These are phyloP conservation scores for Lentinula guzmanii DNA, from an alignment of 768 basidiomycete genomes.

Conservation along the genomic window DNA sequence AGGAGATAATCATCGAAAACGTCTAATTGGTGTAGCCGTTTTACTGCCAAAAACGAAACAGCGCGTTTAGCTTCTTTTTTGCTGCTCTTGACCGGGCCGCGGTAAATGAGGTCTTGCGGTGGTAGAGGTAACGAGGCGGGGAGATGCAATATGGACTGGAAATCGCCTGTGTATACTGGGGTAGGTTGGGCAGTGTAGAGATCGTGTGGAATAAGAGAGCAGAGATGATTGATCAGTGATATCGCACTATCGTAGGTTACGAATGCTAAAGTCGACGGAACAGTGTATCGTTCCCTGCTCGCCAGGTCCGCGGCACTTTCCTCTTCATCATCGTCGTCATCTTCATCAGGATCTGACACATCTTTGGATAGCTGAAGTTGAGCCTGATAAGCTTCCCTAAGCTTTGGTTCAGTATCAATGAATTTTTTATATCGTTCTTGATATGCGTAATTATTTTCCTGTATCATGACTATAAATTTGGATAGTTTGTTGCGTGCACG, in stretches of 20 bases:
- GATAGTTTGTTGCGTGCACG: conserved; percentile 74
- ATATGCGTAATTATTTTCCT: conserved; percentile 49
- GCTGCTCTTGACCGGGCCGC: conserved; percentile 54
- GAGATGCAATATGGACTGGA: conserved; percentile 49
- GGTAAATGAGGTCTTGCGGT: conserved; percentile 43
- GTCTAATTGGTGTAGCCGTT: conserved; percentile 57
- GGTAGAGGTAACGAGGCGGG: conserved; percentile 64
- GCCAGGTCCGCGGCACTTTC: conserved; percentile 50
- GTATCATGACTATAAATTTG: conserved; percentile 78
- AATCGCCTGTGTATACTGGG: conserved; percentile 61
- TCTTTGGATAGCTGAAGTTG: conserved; percentile 31
- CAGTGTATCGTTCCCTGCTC: conserved; percentile 67
- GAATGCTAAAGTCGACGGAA: conserved; percentile 67
- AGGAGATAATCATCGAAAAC: conserved; percentile 81
- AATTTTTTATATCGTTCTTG: conserved; percentile 55
- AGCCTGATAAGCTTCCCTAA: conserved; percentile 59
- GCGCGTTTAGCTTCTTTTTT: conserved; percentile 83
- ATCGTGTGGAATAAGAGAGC: conserved; percentile 71
- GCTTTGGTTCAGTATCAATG: conserved; percentile 54
- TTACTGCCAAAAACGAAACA: conserved; percentile 75
- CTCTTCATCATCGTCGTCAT: conserved; percentile 35
- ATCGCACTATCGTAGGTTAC: conserved; percentile 77
- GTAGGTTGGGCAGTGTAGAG: conserved; percentile 53
- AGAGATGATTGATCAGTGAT: conserved; percentile 66
- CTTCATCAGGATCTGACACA: conserved; percentile 27